A percentile compares a stretch with the other conserved stretches of the same genome.
Evolutionary conservation across 106 monocot species (phyloP).

Genomic region (Phalaenopsis equestris): DNA sequence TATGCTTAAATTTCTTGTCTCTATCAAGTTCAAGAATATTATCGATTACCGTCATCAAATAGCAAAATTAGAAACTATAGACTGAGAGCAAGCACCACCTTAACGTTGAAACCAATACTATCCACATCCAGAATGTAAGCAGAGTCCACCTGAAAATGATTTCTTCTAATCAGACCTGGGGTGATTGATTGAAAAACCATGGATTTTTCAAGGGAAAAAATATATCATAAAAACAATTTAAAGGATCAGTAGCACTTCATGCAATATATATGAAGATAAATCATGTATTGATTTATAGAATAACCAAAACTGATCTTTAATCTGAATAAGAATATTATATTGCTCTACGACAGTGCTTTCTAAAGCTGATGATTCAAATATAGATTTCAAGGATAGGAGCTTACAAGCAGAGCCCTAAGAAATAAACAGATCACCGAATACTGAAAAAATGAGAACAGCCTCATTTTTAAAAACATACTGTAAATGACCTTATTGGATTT

Average conservation of each 20-base stretch:
- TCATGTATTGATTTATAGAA: background rate
- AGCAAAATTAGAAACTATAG: background rate
- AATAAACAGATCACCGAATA: background rate
- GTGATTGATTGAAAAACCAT: background rate
- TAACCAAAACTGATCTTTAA: background rate
- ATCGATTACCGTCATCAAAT: background rate
- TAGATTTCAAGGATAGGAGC: too few species aligned
- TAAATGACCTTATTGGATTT: background rate
- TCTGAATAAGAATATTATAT: background rate
- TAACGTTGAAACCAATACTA: conserved; percentile 97
- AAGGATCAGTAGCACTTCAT: background rate
- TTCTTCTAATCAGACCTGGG: background rate
- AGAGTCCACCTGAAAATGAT: conserved; percentile 62
- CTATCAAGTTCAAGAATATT: background rate
- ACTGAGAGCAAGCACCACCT: conserved; percentile 28
- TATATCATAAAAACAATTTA: background rate
- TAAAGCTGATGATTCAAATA: too few species aligned
- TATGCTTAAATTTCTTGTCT: background rate
- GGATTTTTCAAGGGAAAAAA: background rate
- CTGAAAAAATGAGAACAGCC: background rate
- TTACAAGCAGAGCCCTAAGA: background rate
- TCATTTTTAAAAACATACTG: background rate
- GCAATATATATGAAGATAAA: background rate
- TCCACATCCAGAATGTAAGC: conserved; percentile 87
- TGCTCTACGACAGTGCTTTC: too few species aligned